Evolutionary conservation across 805 yeast species (phyloP), one percentile per base, ranked within the genome.

Genomic region (Spathaspora passalidarum): DNA sequence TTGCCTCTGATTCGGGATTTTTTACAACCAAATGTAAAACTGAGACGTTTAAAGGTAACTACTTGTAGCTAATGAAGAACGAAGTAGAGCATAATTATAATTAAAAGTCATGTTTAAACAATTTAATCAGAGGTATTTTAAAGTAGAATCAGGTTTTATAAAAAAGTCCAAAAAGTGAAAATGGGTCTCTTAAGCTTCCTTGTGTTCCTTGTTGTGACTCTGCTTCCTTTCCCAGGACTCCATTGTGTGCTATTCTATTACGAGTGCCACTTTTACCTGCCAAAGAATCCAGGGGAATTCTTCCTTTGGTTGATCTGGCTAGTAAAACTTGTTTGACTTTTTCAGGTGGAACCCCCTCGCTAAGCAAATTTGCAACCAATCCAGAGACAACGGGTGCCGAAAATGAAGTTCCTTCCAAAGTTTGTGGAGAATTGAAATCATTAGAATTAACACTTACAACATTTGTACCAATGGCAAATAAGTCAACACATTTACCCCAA

Each of bases 401-500:
- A 94, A 86, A 86, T 3, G 94, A 86, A 0, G 94, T 86, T 0
- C 95, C 95, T 2, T 88, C 80, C 55, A 81, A 66, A 2, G 54
- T 38, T 26, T 61, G 61, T 5, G 77, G 67, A 3, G 51, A 49
- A 11, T 37, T 38, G 13, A 20, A 14, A 17, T 40, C 40, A 17
- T 32, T 23, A 32, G 43, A 43, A 35, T 43, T 41, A 20, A 45
- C 47, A 44, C 91, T 84, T 21, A 72, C 67, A 2, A 89, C 84
- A n/a, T 69, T 68, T 0, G 82, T 83, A 0, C 98, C 98, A 40
- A 92, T 80, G 0, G 97, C 89, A 65, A 87, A 85, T 1, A 88
- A 72, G 57, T 88, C 89, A 6, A 91, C 95, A 63, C 97, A 92
- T 14, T 73, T 70, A 0, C 98, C 97, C 90, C 91, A 88, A 59